Percentiles rank a stretch among this genome's conserved stretches.
phyloP scores from a whole-genome alignment of 2,329 filamentous ascomycete genomes.

The Trichoderma gracile region DNA sequence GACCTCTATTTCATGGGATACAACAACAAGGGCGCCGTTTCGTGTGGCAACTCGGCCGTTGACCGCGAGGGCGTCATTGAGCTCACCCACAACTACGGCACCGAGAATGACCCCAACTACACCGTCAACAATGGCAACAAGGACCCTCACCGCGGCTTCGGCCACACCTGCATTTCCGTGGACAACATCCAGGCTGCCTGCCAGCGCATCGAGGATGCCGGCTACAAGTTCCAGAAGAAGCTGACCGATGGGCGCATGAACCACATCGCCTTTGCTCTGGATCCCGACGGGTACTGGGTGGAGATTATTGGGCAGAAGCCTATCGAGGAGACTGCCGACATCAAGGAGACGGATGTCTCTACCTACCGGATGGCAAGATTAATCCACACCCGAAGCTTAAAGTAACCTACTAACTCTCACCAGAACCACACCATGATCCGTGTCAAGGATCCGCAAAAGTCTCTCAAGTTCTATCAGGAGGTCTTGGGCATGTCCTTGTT shows the following conservation, averaged over 20 bases:
- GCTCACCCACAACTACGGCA: slow-evolving; percentile 82
- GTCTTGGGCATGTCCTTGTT: slow-evolving; percentile 84
- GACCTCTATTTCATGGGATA: slow-evolving; percentile 95
- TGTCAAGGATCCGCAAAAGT: slow-evolving; percentile 77
- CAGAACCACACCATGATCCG: slow-evolving; percentile 93
- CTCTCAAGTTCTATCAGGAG: slow-evolving; percentile 79
- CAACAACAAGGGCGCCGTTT: slow-evolving; percentile 73
- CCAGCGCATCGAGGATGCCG: slow-evolving; percentile 82
- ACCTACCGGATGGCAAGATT: slow-evolving; percentile 70
- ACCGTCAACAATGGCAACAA: slow-evolving; percentile 84
- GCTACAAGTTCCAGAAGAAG: slow-evolving; percentile 95
- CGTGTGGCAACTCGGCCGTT: slow-evolving; percentile 67
- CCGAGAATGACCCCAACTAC: slow-evolving; percentile 79
- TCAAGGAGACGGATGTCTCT: slow-evolving; percentile 69
- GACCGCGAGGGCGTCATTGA: slow-evolving; percentile 91
- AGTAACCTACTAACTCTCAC: background rate
- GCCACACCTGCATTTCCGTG: slow-evolving; percentile 81
- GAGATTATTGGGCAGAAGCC: slow-evolving; percentile 75
- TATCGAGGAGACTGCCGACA: slow-evolving; percentile 69
- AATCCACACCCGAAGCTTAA: background rate
- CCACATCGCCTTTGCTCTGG: slow-evolving; percentile 85
- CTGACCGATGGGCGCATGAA: slow-evolving; percentile 84
- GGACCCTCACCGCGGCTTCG: slow-evolving; percentile 82
- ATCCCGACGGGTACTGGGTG: slow-evolving; percentile 86
- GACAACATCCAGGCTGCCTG: slow-evolving; percentile 89